phyloP scores from a whole-genome alignment of 208 protist species.

The Leishmania martiniquensis region DNA sequence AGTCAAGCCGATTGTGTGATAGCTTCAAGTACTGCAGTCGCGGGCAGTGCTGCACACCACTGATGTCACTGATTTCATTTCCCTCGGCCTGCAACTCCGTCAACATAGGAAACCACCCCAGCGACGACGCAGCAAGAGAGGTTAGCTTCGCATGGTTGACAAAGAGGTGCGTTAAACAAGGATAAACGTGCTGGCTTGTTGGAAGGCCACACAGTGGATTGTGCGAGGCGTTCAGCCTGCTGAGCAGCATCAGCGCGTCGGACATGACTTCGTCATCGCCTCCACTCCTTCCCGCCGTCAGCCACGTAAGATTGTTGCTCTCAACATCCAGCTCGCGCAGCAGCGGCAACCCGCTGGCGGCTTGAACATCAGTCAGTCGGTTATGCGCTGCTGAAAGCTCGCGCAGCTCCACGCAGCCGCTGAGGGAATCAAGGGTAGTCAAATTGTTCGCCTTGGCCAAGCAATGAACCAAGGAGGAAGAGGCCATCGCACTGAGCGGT shows the following conservation, averaged over 20 bases:
- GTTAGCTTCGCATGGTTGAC: constrained; percentile 66
- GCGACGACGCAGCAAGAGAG: constrained; percentile 26
- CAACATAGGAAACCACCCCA: constrained; percentile 72
- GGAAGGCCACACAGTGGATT: constrained; percentile 44
- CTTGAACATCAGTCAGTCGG: constrained; percentile 33
- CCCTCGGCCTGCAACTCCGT: constrained; percentile 75
- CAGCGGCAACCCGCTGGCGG: constrained; percentile 35
- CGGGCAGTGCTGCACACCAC: constrained; percentile 56
- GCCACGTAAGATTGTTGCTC: constrained; percentile 47
- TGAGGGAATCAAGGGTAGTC: constrained; percentile 42
- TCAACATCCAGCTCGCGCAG: constrained; percentile 70
- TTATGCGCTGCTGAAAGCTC: constrained; percentile 63
- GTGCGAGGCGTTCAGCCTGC: constrained; percentile 66
- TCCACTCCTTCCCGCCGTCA: constrained; percentile 7
- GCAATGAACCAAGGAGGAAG: constrained; percentile 22
- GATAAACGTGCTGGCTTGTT: constrained; percentile 11
- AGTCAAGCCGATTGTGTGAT: constrained; percentile 59
- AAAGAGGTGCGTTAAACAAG: constrained; percentile 76
- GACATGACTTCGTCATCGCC: constrained; percentile 2
- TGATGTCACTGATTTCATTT: constrained; percentile 63
- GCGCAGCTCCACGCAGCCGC: constrained; percentile 44
- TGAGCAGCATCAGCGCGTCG: constrained; percentile 35
- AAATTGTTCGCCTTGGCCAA: constrained; percentile 45
- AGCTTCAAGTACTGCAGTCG: constrained; percentile 65
- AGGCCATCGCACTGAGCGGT: constrained; percentile 37